phyloP scores from a whole-genome alignment of 345 rosid species.

The Lumnitzera racemosa region DNA sequence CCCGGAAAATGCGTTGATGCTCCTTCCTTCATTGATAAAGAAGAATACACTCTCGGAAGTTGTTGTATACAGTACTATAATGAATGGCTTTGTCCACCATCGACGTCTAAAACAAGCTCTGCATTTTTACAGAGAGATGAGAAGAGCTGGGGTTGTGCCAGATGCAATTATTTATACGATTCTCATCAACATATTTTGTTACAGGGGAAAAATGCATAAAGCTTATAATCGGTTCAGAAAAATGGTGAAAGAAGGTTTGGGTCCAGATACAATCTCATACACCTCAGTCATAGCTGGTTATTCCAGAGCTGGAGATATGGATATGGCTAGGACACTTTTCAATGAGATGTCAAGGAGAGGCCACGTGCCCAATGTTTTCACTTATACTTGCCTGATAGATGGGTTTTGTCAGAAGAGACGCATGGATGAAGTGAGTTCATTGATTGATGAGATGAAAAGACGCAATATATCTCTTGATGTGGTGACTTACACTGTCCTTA shows the following conservation, averaged over 20 bases:
- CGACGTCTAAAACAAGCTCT: constrained; percentile 25
- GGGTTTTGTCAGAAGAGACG: constrained; percentile 33
- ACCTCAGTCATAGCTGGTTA: constrained; percentile 39
- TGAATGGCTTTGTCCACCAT: constrained; percentile 39
- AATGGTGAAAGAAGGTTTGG: constrained; percentile 32
- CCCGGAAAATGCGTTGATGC: constrained; percentile 31
- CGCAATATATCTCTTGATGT: constrained; percentile 24
- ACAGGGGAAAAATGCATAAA: constrained; percentile 13
- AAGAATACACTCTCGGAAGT: constrained; percentile 25
- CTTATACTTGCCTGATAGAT: constrained; percentile 44
- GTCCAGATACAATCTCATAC: constrained; percentile 30
- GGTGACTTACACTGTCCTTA: constrained; percentile 36
- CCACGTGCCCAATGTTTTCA: constrained; percentile 28
- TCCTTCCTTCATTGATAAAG: constrained; percentile 48
- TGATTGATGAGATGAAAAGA: constrained; percentile 36
- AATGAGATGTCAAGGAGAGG: constrained; percentile 22
- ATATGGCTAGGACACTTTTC: constrained; percentile 27
- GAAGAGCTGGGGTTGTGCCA: constrained; percentile 33
- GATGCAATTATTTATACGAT: constrained; percentile 28
- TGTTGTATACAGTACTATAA: constrained; percentile 27
- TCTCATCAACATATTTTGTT: constrained; percentile 32
- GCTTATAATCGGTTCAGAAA: constrained; percentile 31
- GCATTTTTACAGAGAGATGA: constrained; percentile 28
- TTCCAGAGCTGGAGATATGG: constrained; percentile 35
- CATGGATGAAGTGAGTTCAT: constrained; percentile 33